Conservation (phyloP, 2,329 filamentous ascomycete genomes). For the Neopestalotiopsis rosae region DNA sequence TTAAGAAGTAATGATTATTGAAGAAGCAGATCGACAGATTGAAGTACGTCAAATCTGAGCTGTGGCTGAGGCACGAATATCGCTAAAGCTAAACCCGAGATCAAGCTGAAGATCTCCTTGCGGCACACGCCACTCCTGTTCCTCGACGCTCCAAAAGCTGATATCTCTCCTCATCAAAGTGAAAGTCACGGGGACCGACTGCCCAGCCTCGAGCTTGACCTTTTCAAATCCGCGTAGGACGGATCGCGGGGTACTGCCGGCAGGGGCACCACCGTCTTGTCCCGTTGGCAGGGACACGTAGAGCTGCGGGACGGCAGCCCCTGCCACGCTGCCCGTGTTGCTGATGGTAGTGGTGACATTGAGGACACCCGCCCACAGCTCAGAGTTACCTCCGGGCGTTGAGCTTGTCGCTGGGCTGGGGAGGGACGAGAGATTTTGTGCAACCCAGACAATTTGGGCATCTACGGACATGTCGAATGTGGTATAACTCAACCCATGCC, state of each 20-base stretch:
- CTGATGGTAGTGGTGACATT: neutral
- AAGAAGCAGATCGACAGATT: no score
- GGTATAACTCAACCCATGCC: neutral
- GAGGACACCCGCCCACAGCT: neutral
- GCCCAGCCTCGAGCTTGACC: conserved; percentile 18
- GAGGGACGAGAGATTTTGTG: neutral
- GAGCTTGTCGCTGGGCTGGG: neutral
- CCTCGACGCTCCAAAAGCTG: neutral
- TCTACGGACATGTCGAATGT: neutral
- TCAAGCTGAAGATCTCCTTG: neutral
- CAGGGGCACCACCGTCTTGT: neutral
- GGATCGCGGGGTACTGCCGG: neutral
- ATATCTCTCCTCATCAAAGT: neutral
- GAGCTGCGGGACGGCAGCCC: neutral
- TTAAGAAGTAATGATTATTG: no score
- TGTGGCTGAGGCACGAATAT: neutral
- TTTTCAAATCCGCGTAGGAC: neutral
- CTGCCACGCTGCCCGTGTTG: neutral
- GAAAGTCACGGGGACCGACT: neutral
- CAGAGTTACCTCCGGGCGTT: neutral
- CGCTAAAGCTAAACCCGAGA: neutral
- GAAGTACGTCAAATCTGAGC: neutral
- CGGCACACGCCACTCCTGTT: neutral
- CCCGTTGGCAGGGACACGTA: neutral
- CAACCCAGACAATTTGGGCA: neutral